A percentile compares a stretch with the other conserved stretches of the same genome.
These are phyloP conservation scores for Polygonum aviculare DNA, from an alignment of 148 eudicot genomes.

Conservation along the genomic window DNA sequence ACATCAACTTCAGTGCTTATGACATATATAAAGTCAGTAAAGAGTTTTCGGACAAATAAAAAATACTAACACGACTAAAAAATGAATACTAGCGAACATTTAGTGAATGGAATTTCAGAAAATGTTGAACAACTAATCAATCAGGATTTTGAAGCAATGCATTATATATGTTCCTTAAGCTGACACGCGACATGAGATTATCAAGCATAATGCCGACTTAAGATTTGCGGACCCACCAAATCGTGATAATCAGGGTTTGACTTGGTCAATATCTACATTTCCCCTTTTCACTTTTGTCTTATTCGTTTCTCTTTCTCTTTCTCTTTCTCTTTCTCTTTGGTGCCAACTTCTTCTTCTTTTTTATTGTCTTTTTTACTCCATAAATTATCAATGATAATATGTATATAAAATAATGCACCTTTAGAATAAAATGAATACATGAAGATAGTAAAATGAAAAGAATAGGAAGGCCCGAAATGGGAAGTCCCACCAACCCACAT, in stretches of 20 bases:
- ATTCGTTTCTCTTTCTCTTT: neutral
- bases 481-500: neutral
- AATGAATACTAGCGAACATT: too few species aligned
- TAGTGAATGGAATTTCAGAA: neutral
- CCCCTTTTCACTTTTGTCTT: neutral
- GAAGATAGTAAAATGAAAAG: neutral
- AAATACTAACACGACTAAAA: too few species aligned
- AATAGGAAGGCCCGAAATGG: neutral
- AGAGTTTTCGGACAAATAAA: too few species aligned
- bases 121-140: too few species aligned
- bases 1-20: too few species aligned
- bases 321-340: neutral
- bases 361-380: neutral
- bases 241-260: neutral
- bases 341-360: neutral
- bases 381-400: neutral
- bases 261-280: neutral
- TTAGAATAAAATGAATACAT: neutral
- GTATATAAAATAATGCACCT: neutral
- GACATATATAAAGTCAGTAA: too few species aligned
- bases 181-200: neutral
- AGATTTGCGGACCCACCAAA: constrained; percentile 1
- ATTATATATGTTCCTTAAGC: too few species aligned
- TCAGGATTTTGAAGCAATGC: neutral
- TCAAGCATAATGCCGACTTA: neutral